phyloP scores from a whole-genome alignment of 768 basidiomycete species.

The Lanmaoa pseudosensibilis region DNA sequence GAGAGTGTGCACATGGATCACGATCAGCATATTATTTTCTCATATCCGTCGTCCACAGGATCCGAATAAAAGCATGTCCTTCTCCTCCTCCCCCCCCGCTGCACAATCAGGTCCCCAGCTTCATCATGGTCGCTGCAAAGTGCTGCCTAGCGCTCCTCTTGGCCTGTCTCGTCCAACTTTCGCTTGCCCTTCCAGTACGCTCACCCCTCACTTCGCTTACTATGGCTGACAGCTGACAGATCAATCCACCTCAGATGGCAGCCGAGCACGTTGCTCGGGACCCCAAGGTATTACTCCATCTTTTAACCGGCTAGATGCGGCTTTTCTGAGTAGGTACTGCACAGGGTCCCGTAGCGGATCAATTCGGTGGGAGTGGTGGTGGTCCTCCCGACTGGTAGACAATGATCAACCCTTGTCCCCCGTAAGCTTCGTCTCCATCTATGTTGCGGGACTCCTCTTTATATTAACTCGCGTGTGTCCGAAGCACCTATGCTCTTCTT shows the following conservation, averaged over 20 bases:
- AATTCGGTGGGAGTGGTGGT: conserved; percentile 19
- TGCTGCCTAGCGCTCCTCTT: conserved; percentile 24
- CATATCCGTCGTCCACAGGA: conserved; percentile 16
- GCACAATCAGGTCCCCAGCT: neutral
- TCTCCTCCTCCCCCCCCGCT: neutral
- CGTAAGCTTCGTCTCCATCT: conserved; percentile 10
- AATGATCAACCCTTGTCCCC: neutral
- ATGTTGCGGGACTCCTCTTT: neutral
- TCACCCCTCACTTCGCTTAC: neutral
- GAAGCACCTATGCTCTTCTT: conserved; percentile 1
- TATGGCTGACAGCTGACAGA: conserved; percentile 12
- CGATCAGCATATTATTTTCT: conserved; percentile 23
- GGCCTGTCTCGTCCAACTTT: conserved; percentile 21
- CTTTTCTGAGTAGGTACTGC: conserved; percentile 3
- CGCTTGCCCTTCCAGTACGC: conserved; percentile 26
- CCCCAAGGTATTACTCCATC: conserved; percentile 10
- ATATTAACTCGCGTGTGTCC: conserved; percentile 6
- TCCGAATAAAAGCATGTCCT: conserved; percentile 24
- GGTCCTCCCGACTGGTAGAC: conserved; percentile 31
- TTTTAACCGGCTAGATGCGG: neutral
- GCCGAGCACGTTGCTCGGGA: conserved; percentile 6
- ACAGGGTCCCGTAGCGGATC: conserved; percentile 21
- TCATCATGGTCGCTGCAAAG: conserved; percentile 22
- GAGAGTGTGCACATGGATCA: conserved; percentile 18
- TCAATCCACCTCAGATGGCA: conserved; percentile 6